Conservation (phyloP, 495 filamentous ascomycete genomes). For the Hypomontagnella monticulosa region DNA sequence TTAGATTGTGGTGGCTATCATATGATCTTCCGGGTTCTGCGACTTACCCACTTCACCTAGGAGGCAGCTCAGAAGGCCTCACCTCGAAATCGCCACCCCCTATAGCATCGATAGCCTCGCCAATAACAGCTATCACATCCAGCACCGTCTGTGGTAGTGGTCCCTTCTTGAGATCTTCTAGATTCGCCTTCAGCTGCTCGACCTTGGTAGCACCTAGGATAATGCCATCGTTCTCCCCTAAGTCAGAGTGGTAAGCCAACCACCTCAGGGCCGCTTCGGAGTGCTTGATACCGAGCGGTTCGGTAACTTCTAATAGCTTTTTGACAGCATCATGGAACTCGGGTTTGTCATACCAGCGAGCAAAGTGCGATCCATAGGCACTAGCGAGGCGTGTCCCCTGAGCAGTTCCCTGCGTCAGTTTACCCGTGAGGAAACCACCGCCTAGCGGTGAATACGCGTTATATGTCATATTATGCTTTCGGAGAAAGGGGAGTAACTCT, state of each 20-base stretch:
- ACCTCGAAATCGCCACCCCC: slow-evolving; percentile 23
- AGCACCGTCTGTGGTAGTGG: slow-evolving; percentile 48
- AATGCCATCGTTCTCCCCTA: slow-evolving; percentile 62
- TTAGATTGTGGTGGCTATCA: too few relatives aligned
- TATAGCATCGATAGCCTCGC: slow-evolving; percentile 15
- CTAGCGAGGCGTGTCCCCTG: slow-evolving; percentile 32
- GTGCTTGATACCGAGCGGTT: slow-evolving; percentile 47
- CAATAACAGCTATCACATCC: slow-evolving; percentile 14
- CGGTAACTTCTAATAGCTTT: slow-evolving; percentile 33
- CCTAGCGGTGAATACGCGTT: slow-evolving; percentile 38
- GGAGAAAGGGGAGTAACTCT: slow-evolving; percentile 54
- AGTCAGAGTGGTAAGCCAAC: slow-evolving; percentile 60
- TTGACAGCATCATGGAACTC: slow-evolving; percentile 51
- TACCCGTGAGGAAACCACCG: slow-evolving; percentile 42
- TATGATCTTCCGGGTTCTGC: too few relatives aligned
- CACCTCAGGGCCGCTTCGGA: slow-evolving; percentile 64
- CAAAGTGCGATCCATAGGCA: slow-evolving; percentile 17
- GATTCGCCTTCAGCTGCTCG: slow-evolving; percentile 62
- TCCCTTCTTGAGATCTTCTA: slow-evolving; percentile 65
- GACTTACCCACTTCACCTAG: neutral
- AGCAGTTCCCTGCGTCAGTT: slow-evolving; percentile 36
- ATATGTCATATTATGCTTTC: slow-evolving; percentile 45
- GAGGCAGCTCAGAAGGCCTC: slow-evolving; percentile 4
- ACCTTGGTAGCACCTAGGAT: slow-evolving; percentile 63
- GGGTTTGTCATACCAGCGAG: slow-evolving; percentile 52